Evolutionary conservation across 2,329 filamentous ascomycete species (phyloP), one percentile per base, ranked within the genome.

Genomic region (Sclerotinia subarctica): DNA sequence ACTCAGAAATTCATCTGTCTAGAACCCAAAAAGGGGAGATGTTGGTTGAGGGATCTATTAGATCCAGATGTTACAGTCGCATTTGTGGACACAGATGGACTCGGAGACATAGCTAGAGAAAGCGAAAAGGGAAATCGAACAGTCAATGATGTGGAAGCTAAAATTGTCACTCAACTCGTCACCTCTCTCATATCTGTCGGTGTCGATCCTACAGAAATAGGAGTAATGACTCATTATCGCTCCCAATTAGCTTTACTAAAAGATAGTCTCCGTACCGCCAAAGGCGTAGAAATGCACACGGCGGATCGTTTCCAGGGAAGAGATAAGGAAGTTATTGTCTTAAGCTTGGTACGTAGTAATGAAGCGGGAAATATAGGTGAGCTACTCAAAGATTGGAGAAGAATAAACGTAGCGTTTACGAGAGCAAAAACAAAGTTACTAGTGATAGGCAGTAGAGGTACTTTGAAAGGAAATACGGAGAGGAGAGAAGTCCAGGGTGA

Each of bases 271-370:
- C 86, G 87, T 5, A 79, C 83, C 73, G 80, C 83, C 0, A 80
- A 82, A 0, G 85, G 86, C 2, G 88, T 99, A 1, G 95, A 99
- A 79, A 93, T 98, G 85, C 93, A 99, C 79, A 98, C 95, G 0
- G 94, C 95, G 3, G 95, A 99, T 79, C 93, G 94, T 56, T 99
- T 97, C 79, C 95, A 99, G 78, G 95, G 95, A 8, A 87, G 95
- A 13, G 95, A 99, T 80, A 99, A 99, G 77, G 93, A 97, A 76
- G 89, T 96, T 3, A 86, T 98, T 0, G 87, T 99, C 19, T 85
- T 99, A 11, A 92, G 88, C 67, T 89, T 96, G 42, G 95, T 98
- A 19, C 87, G 95, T 42, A 94, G 88, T 77, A 99, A 99, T 74
- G 88, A 94, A 29, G 85, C 86, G 1, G 87, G 89, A 70, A 87